Conservation (phyloP, 345 rosid species). For the Mercurialis annua region DNA sequence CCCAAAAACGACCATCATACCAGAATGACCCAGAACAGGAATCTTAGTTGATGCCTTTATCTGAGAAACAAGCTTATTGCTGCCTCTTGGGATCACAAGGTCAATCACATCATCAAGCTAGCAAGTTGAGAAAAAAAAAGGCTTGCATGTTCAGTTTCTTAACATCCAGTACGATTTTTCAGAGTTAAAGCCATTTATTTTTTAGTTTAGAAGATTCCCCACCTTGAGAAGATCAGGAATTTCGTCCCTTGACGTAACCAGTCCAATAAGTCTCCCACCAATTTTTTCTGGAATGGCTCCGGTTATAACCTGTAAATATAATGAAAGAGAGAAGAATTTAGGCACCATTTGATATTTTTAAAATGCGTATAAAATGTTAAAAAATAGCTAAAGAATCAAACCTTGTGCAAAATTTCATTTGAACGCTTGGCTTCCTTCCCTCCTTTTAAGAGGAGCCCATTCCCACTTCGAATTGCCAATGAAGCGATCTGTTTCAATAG, state of each 20-base stretch:
- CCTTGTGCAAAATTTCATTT: constrained; percentile 96
- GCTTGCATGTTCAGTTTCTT: constrained; percentile 13
- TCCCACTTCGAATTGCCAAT: constrained; percentile 93
- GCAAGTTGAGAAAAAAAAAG: constrained; percentile 22
- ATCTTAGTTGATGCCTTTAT: constrained; percentile 89
- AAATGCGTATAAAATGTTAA: background rate
- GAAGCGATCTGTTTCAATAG: constrained; percentile 74
- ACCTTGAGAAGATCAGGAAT: constrained; percentile 97
- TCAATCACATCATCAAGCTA: constrained; percentile 99
- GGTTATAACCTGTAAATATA: constrained; percentile 66
- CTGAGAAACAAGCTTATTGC: constrained; percentile 88
- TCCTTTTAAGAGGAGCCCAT: constrained; percentile 90
- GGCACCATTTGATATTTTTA: constrained; percentile 7
- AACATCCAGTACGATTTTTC: constrained; percentile 7
- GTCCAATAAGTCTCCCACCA: constrained; percentile 80
- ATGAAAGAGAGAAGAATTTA: constrained; percentile 14
- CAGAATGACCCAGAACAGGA: constrained; percentile 97
- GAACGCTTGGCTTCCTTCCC: constrained; percentile 95
- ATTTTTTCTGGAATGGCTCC: constrained; percentile 79
- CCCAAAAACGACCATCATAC: constrained; percentile 39
- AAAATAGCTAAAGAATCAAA: constrained; percentile 17
- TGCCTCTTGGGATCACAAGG: constrained; percentile 99
- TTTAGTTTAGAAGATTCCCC: constrained; percentile 6
- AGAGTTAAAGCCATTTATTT: constrained; percentile 1
- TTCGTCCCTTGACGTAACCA: constrained; percentile 92